These are phyloP conservation scores for Urostyla sp. DNA, from an alignment of 73 alveolate genomes.

Conservation along the genomic window DNA sequence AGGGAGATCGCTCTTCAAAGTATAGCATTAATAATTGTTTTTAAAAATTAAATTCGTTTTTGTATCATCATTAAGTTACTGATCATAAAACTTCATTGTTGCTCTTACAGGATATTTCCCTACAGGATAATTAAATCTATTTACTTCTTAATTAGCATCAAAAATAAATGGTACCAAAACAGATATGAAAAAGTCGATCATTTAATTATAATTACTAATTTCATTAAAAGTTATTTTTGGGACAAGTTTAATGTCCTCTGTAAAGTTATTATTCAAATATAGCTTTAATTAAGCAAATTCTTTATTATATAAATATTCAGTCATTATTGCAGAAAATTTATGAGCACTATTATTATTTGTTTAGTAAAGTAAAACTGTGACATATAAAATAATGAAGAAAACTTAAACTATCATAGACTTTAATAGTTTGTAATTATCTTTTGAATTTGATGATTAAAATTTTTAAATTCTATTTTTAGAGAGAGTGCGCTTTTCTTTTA, in stretches of 20 bases:
- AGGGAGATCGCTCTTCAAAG: too few species aligned
- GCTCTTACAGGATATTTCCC: neutral
- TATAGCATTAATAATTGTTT: neutral
- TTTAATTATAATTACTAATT: slow-evolving; percentile 3
- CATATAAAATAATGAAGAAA: slow-evolving; percentile 40
- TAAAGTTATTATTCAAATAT: neutral
- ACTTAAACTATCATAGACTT: slow-evolving; percentile 39
- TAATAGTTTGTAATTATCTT: slow-evolving; percentile 24
- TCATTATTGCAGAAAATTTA: too few species aligned
- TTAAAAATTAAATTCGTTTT: slow-evolving; percentile 10
- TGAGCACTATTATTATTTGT: slow-evolving; percentile 21
- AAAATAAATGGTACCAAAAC: slow-evolving; percentile 3
- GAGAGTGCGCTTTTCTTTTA: slow-evolving; percentile 7
- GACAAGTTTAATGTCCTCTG: neutral
- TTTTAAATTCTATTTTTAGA: slow-evolving; percentile 27
- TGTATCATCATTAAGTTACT: neutral
- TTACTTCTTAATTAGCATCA: neutral
- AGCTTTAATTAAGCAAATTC: neutral
- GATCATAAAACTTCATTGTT: slow-evolving; percentile 24
- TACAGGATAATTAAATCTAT: neutral
- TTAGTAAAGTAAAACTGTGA: slow-evolving; percentile 42
- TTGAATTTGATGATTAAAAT: slow-evolving; percentile 15
- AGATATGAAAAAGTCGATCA: slow-evolving; percentile 3
- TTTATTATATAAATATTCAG: too few species aligned
- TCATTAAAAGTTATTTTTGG: slow-evolving; percentile 5